These are phyloP conservation scores for Schizophyllum amplum DNA, from an alignment of 1,284 basidiomycete species.

Conservation along the genomic window DNA sequence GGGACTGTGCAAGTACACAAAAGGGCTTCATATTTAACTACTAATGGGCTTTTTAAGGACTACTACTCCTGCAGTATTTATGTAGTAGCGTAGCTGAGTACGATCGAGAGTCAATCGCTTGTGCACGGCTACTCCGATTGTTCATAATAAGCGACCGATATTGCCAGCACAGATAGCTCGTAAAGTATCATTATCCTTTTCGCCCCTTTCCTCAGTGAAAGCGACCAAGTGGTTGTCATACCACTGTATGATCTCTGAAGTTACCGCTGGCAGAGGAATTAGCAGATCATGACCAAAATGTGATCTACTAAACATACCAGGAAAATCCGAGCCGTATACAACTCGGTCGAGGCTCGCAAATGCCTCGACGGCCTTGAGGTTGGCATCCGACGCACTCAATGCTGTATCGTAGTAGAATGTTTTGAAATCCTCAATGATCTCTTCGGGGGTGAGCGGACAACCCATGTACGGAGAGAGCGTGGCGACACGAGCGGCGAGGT, in stretches of 20 bases:
- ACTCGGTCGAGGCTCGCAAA: background rate
- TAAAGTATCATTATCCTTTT: background rate
- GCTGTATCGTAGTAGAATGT: constrained; percentile 68
- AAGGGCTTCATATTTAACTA: background rate
- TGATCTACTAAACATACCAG: background rate
- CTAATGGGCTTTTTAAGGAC: background rate
- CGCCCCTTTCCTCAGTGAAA: background rate
- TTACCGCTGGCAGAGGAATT: background rate
- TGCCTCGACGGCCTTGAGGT: constrained; percentile 19
- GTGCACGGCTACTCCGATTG: too few relatives aligned
- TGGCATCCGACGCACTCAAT: constrained; percentile 45
- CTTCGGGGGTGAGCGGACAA: constrained; percentile 11
- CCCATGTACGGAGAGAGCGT: constrained; percentile 54
- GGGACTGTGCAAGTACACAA: background rate
- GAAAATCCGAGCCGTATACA: background rate
- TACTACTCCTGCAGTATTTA: background rate
- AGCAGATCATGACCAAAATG: too few relatives aligned
- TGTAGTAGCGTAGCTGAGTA: too few relatives aligned
- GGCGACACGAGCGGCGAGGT: constrained; percentile 58
- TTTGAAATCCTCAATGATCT: constrained; percentile 58
- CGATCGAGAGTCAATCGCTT: too few relatives aligned
- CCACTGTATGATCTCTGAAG: background rate
- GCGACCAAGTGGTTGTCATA: background rate
- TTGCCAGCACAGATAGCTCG: background rate
- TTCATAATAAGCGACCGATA: too few relatives aligned